Conservation (phyloP, 768 basidiomycete species). For the Boletus rubescentipes region DNA sequence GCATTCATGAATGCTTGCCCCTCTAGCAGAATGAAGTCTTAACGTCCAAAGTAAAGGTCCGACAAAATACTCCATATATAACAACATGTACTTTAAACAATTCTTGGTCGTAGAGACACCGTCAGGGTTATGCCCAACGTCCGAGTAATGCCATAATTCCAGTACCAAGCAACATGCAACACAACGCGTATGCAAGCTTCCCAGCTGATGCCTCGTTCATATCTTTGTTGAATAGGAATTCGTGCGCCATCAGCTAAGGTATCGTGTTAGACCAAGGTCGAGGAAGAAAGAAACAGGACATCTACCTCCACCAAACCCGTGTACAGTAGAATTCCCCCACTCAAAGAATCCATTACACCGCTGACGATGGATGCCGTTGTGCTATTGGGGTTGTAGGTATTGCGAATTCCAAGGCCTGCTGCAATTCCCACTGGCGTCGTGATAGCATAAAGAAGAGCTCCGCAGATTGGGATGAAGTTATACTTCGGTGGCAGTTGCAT, state of each 20-base stretch:
- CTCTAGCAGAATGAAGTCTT: too few species aligned
- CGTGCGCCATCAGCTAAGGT: slow-evolving; percentile 82
- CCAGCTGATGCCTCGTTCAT: slow-evolving; percentile 70
- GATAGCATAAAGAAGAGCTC: slow-evolving; percentile 65
- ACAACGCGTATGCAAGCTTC: slow-evolving; percentile 69
- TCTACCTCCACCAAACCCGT: slow-evolving; percentile 81
- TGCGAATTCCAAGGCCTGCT: slow-evolving; percentile 70
- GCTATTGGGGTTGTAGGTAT: slow-evolving; percentile 79
- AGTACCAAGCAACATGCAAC: slow-evolving; percentile 79
- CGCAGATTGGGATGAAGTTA: slow-evolving; percentile 55
- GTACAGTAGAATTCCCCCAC: slow-evolving; percentile 85
- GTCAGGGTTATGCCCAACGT: slow-evolving; percentile 67
- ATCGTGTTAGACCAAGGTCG: slow-evolving; percentile 1
- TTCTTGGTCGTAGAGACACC: background rate
- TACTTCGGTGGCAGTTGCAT: slow-evolving; percentile 59
- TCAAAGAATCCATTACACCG: slow-evolving; percentile 82
- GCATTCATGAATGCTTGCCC: too few species aligned
- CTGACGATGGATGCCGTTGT: slow-evolving; percentile 77
- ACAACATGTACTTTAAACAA: too few species aligned
- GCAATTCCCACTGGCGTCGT: slow-evolving; percentile 91
- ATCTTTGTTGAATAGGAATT: slow-evolving; percentile 87
- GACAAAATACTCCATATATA: too few species aligned
- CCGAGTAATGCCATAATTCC: slow-evolving; percentile 92
- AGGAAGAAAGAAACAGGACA: background rate
- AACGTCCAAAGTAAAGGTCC: too few species aligned